Percentiles rank a stretch among this genome's conserved stretches.
phyloP scores from a whole-genome alignment of 495 filamentous ascomycete genomes.

The Poronia punctata region DNA sequence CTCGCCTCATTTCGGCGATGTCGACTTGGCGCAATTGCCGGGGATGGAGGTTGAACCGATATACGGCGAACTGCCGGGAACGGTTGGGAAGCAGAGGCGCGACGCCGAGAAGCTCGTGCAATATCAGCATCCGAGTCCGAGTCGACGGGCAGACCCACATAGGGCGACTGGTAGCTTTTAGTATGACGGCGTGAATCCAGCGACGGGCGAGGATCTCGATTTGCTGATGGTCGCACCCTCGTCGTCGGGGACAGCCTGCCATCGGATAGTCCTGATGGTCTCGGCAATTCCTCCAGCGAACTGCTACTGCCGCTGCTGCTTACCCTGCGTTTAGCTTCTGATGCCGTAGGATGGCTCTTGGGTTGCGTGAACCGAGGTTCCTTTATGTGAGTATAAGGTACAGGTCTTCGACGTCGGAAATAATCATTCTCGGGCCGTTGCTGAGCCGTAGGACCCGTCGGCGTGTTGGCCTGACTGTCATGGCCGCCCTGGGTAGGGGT shows the following conservation, averaged over 20 bases:
- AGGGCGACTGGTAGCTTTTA: constrained; percentile 23
- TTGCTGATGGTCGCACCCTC: constrained; percentile 11
- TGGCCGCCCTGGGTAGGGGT: constrained; percentile 16
- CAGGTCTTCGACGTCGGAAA: constrained; percentile 21
- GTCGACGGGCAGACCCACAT: constrained; percentile 11
- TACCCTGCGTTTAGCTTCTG: constrained; percentile 10
- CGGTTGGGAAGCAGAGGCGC: constrained; percentile 19
- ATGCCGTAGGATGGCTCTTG: constrained; percentile 9
- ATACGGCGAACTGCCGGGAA: constrained; percentile 19
- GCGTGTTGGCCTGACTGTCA: constrained; percentile 3
- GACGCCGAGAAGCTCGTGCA: constrained; percentile 11
- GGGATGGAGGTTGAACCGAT: constrained; percentile 12
- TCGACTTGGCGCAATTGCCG: constrained; percentile 13
- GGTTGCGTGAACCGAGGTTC: constrained; percentile 16
- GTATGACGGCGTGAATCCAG: constrained; percentile 22
- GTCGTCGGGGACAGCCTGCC: constrained; percentile 16
- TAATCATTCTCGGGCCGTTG: constrained; percentile 23
- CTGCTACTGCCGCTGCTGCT: constrained; percentile 15
- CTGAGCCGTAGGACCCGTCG: constrained; percentile 10
- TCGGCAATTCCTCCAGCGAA: constrained; percentile 18
- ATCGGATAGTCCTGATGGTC: constrained; percentile 24
- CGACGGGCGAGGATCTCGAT: constrained; percentile 20
- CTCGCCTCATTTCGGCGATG: constrained; percentile 17
- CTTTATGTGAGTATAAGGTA: constrained; percentile 23
- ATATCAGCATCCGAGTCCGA: constrained; percentile 21